A percentile compares a stretch with the other conserved stretches of the same genome.
Conservation (phyloP, 2,329 filamentous ascomycete species). For the Bipolaris victoriae region DNA sequence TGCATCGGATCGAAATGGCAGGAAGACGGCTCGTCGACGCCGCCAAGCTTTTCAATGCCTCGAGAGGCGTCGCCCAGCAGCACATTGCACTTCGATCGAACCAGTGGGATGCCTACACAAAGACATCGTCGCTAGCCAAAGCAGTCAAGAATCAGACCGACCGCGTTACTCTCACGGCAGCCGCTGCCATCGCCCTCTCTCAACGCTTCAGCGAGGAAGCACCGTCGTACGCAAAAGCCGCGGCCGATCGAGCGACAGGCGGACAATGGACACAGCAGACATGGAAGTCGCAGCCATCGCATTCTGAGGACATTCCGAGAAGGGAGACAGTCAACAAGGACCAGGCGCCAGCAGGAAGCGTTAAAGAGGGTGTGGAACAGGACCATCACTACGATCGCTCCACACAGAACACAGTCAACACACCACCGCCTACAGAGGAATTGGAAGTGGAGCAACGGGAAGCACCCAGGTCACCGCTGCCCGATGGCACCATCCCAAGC, state of each 20-base stretch:
- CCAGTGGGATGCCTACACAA: slow-evolving; percentile 67
- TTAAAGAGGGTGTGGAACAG: slow-evolving; percentile 54
- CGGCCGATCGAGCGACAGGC: slow-evolving; percentile 28
- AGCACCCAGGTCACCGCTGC: slow-evolving; percentile 52
- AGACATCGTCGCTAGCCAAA: slow-evolving; percentile 69
- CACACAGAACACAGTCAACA: slow-evolving; percentile 48
- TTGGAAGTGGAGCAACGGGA: slow-evolving; percentile 56
- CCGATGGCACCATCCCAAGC: slow-evolving; percentile 59
- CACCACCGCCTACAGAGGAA: slow-evolving; percentile 48
- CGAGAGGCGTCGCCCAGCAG: slow-evolving; percentile 55
- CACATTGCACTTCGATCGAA: slow-evolving; percentile 65
- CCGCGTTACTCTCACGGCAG: slow-evolving; percentile 64
- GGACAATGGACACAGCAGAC: slow-evolving; percentile 25
- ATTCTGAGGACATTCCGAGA: slow-evolving; percentile 32
- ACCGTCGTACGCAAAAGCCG: slow-evolving; percentile 41
- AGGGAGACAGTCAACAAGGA: slow-evolving; percentile 38
- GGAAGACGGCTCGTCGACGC: slow-evolving; percentile 59
- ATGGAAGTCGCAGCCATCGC: neutral
- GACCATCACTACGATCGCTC: slow-evolving; percentile 59
- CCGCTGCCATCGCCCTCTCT: slow-evolving; percentile 65
- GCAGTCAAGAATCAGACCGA: slow-evolving; percentile 67
- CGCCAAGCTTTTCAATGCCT: slow-evolving; percentile 58
- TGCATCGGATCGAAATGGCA: slow-evolving; percentile 51
- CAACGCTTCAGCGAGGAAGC: slow-evolving; percentile 62
- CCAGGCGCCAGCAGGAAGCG: slow-evolving; percentile 19